Evolutionary conservation across 1,284 basidiomycete species (phyloP).

Genomic region (Ceratobasidium sp.): DNA sequence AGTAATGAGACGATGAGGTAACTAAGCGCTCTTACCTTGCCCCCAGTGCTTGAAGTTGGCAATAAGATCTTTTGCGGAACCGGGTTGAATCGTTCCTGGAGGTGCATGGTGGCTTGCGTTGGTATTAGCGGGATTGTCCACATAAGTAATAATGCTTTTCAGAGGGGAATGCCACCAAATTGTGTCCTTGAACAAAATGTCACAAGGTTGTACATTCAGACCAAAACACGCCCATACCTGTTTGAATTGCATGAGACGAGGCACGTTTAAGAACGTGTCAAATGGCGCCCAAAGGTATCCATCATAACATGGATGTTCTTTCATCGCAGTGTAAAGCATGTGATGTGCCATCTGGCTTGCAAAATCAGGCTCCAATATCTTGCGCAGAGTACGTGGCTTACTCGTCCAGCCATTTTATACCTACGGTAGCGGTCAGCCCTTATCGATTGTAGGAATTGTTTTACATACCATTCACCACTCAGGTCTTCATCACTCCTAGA

Average conservation of each 20-base stretch:
- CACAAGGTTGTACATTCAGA: neutral
- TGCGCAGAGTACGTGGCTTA: conserved; percentile 47
- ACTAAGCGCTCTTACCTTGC: neutral
- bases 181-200: conserved; percentile 44
- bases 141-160: conserved; percentile 28
- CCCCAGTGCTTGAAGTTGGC: conserved; percentile 39
- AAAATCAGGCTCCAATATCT: neutral
- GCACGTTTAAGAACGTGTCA: conserved; percentile 62
- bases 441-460: conserved; percentile 54
- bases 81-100: conserved; percentile 40
- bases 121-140: conserved; percentile 40
- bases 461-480: conserved; percentile 23
- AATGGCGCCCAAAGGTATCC: conserved; percentile 66
- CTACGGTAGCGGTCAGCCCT: conserved; percentile 54
- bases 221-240: conserved; percentile 47
- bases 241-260: conserved; percentile 60
- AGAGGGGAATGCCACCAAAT: conserved; percentile 60
- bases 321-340: conserved; percentile 62
- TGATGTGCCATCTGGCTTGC: conserved; percentile 61
- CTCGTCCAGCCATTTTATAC: conserved; percentile 62
- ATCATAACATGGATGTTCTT: conserved; percentile 60
- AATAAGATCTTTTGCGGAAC: conserved; percentile 35
- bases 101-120: conserved; percentile 41
- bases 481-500: conserved; percentile 35
- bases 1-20: neutral